Evolutionary conservation across 1,284 basidiomycete genomes (phyloP).

Genomic region (Trametes sp.): DNA sequence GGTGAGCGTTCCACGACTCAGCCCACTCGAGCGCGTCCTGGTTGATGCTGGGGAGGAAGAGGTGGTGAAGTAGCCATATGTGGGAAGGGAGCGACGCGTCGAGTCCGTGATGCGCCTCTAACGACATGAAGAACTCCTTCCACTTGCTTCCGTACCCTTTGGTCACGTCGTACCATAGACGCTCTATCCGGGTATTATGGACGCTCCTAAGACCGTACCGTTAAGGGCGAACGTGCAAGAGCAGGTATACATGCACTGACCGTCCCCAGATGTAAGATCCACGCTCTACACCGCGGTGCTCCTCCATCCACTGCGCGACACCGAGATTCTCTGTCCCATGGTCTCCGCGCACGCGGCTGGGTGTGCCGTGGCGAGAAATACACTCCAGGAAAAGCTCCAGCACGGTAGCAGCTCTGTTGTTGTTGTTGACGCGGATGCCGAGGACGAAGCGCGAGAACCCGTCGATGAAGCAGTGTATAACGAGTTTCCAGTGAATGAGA

Average conservation of each 20-base stretch:
- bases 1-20: slow-evolving; percentile 38
- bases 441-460: slow-evolving; percentile 43
- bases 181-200: slow-evolving; percentile 30
- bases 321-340: slow-evolving; percentile 23
- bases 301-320: neutral
- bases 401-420: no score
- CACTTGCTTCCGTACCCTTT: slow-evolving; percentile 40
- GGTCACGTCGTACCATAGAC: slow-evolving; percentile 50
- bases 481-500: slow-evolving; percentile 6
- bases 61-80: slow-evolving; percentile 36
- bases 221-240: no score
- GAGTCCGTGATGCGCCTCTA: slow-evolving; percentile 37
- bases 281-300: neutral
- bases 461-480: slow-evolving; percentile 50
- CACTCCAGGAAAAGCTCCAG: no score
- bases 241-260: neutral
- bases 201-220: no score
- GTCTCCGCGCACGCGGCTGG: no score
- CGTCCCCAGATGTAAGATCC: neutral
- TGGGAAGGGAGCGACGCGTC: slow-evolving; percentile 26
- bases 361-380: no score
- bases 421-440: slow-evolving; percentile 37
- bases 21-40: slow-evolving; percentile 30
- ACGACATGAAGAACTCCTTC: slow-evolving; percentile 42
- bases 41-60: slow-evolving; percentile 18